Evolutionary conservation across 129 eudicot species (phyloP).

Genomic region (Centaurea solstitialis): DNA sequence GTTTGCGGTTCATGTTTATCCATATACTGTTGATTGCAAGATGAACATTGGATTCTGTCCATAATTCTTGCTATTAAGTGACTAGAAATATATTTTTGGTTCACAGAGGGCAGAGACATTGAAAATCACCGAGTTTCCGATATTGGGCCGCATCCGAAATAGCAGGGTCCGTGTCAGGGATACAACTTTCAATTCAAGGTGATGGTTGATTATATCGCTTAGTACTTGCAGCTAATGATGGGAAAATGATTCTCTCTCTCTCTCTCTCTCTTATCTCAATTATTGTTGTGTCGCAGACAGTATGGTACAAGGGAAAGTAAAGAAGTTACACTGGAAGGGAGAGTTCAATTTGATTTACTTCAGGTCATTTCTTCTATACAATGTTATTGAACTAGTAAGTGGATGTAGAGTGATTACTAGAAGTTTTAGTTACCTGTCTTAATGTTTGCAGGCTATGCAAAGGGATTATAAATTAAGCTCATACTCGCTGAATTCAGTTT

Average conservation of each 20-base stretch:
- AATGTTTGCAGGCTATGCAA: constrained; percentile 74
- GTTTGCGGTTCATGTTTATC: constrained; percentile 8
- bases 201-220: constrained; percentile 15
- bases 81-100: neutral
- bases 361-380: constrained; percentile 53
- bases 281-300: constrained; percentile 54
- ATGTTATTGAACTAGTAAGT: constrained; percentile 9
- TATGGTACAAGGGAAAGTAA: constrained; percentile 95
- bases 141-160: constrained; percentile 89
- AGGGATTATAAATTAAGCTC: constrained; percentile 97
- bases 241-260: neutral
- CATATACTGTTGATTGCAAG: neutral
- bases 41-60: neutral
- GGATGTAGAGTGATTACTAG: constrained; percentile 11
- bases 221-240: constrained; percentile 13
- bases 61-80: constrained; percentile 4
- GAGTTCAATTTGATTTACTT: constrained; percentile 97
- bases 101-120: constrained; percentile 89
- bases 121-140: constrained; percentile 78
- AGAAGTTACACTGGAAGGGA: constrained; percentile 90
- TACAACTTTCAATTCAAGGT: constrained; percentile 92
- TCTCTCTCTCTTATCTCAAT: neutral
- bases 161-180: constrained; percentile 91
- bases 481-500: constrained; percentile 94
- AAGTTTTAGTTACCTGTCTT: constrained; percentile 6